Base-by-base conservation (phyloP, 495 filamentous ascomycete species). In the Aspergillus cavernicola region DNA sequence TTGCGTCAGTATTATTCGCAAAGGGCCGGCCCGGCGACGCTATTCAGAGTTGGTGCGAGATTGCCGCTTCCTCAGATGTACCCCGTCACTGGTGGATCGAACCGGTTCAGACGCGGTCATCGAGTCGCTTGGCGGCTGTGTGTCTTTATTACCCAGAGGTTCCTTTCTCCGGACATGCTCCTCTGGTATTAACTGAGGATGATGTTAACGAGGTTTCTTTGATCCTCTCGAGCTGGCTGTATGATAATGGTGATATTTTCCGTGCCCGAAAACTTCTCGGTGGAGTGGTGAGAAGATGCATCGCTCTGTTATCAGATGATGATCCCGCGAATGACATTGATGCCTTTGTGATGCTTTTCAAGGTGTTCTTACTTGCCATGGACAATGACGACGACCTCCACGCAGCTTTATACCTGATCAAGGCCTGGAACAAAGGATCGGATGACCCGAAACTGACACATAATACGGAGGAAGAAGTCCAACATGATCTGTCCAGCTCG, bases 301-400 rank as follows among this genome's bases (percentile, higher is more conserved):
- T 51, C 19, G 29, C 46, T n/a, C 20, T 56, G 31, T 18, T 56
- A 20, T 51, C 38, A 28, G 47, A 46, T 22, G 47, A 56, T 32
- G 26, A 51, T 36, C 29, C 39, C 38, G n/a, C 15, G 15, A 51
- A 56, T 22, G 54, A 51, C 20, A 24, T 3, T 1, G 18, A 51
- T 12, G 46, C 54, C 7, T 45, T 36, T 13, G 18, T 23, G 26
- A 24, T 16, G 16, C 53, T 56, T 26, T 50, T 50, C 53, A 41
- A 45, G 20, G 29, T 33, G 7, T 50, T 56, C 18, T 16, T 56
- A 13, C 11, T 38, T n/a, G 46, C 18, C 41, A 19, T 31, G 1
- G 53, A 38, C 22, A 56, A 43, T 12, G 38, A 44, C 19, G 46
- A 50, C 13, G 43, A 46, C 16, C 15, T 31, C 4, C 9, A 16